Percentiles rank a stretch among this genome's conserved stretches.
Evolutionary conservation across 2,329 filamentous ascomycete species (phyloP).

Genomic region (Trichoderma lentiforme): DNA sequence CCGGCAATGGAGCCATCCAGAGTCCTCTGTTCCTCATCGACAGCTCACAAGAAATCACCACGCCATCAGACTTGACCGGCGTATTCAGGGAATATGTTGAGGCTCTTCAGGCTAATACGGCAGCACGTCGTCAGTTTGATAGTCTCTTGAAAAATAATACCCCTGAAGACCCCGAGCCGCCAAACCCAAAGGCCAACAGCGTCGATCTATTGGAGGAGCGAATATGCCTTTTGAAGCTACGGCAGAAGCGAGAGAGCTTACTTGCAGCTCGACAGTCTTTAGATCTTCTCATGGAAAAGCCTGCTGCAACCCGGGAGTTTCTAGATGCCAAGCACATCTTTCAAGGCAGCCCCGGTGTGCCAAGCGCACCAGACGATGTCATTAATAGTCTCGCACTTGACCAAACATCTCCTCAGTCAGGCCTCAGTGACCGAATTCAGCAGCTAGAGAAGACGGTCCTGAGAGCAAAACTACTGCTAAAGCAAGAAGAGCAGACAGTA

Average conservation of each 20-base stretch:
- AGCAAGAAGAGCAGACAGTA: constrained; percentile 55
- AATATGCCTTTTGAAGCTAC: constrained; percentile 48
- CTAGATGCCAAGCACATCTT: constrained; percentile 50
- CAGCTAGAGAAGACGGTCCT: constrained; percentile 58
- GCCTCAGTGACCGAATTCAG: constrained; percentile 47
- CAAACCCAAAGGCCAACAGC: constrained; percentile 19
- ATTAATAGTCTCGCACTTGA: constrained; percentile 48
- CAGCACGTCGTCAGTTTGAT: constrained; percentile 49
- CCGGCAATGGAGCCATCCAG: constrained; percentile 41
- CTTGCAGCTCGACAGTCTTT: constrained; percentile 50
- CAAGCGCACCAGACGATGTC: constrained; percentile 50
- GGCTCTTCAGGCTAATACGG: constrained; percentile 50
- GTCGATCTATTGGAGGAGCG: constrained; percentile 45
- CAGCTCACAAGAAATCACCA: constrained; percentile 33
- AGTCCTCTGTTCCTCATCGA: constrained; percentile 50
- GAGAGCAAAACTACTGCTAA: constrained; percentile 54
- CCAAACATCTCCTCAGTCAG: constrained; percentile 35
- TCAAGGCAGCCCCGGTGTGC: constrained; percentile 41
- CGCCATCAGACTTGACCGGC: constrained; percentile 41
- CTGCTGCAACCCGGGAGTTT: constrained; percentile 48
- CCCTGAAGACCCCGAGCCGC: constrained; percentile 23
- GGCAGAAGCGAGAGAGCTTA: constrained; percentile 50
- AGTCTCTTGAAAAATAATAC: constrained; percentile 30
- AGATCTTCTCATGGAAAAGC: constrained; percentile 48
- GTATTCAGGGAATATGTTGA: constrained; percentile 54